Conservation (phyloP, 2,329 filamentous ascomycete species). For the Beauveria asiatica region DNA sequence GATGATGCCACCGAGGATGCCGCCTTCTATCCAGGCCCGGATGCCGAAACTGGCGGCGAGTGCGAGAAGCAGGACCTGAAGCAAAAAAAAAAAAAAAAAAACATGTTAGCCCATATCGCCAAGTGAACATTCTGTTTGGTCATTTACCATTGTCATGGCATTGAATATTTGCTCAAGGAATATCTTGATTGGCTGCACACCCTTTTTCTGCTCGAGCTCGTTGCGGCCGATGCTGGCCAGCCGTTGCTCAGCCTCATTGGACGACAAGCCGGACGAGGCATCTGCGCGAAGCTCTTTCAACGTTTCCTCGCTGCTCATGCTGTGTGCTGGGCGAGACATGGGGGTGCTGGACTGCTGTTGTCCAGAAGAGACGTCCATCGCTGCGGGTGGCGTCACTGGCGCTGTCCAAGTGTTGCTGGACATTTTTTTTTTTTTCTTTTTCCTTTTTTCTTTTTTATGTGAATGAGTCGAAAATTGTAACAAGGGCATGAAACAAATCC, state of each 20-base stretch:
- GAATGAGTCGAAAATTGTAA: not conserved
- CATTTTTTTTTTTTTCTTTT: not conserved
- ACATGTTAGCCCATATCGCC: not conserved
- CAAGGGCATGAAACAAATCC: not conserved
- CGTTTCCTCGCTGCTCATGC: constrained; percentile 1
- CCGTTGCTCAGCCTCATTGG: constrained; percentile 40
- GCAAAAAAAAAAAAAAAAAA: no score
- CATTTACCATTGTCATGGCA: constrained; percentile 44
- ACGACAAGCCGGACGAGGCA: constrained; percentile 43
- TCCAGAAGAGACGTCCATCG: constrained; percentile 24
- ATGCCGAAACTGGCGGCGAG: constrained; percentile 46
- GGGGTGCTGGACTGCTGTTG: constrained; percentile 27
- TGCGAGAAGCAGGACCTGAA: constrained; percentile 44
- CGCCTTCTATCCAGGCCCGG: constrained; percentile 43
- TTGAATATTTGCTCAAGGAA: constrained; percentile 49
- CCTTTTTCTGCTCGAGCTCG: constrained; percentile 37
- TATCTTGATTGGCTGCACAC: constrained; percentile 49
- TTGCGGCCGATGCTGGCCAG: constrained; percentile 49
- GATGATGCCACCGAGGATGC: constrained; percentile 42
- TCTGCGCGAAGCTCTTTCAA: constrained; percentile 42
- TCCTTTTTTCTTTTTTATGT: no score
- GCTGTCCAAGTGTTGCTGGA: not conserved
- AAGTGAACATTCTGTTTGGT: not conserved
- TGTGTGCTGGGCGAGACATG: constrained; percentile 49
- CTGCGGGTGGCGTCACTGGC: not conserved